A percentile compares a stretch with the other conserved stretches of the same genome.
These are phyloP conservation scores for Wickerhamomyces sp. DNA, from an alignment of 1,139 yeast genomes.

Conservation along the genomic window DNA sequence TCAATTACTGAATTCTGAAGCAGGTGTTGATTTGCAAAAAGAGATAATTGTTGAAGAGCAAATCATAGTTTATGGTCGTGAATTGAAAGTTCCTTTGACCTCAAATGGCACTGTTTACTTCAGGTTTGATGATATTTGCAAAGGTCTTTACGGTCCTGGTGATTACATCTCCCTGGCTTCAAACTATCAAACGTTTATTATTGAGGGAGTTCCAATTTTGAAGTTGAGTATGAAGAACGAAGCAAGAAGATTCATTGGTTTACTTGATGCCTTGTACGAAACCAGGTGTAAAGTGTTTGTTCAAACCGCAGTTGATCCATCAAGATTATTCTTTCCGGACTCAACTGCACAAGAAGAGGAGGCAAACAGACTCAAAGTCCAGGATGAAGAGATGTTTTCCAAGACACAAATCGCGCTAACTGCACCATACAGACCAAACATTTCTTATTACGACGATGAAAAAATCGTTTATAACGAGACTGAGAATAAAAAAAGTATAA, in stretches of 20 bases:
- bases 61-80: slow-evolving; percentile 53
- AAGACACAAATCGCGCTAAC: slow-evolving; percentile 54
- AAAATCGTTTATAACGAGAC: slow-evolving; percentile 35
- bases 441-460: slow-evolving; percentile 52
- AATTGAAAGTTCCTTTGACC: slow-evolving; percentile 41
- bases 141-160: slow-evolving; percentile 55
- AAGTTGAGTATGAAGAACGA: slow-evolving; percentile 58
- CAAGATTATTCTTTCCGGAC: slow-evolving; percentile 54
- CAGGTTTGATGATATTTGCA: slow-evolving; percentile 53
- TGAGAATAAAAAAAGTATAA: slow-evolving; percentile 1
- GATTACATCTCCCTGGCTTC: slow-evolving; percentile 69
- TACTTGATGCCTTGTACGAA: slow-evolving; percentile 66
- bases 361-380: slow-evolving; percentile 36
- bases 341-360: slow-evolving; percentile 15
- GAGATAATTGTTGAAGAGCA: slow-evolving; percentile 27
- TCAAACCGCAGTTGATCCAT: slow-evolving; percentile 44
- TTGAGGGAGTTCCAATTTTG: slow-evolving; percentile 60
- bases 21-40: slow-evolving; percentile 13
- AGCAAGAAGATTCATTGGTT: slow-evolving; percentile 61
- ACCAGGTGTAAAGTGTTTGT: slow-evolving; percentile 55
- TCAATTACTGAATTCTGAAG: slow-evolving; percentile 5
- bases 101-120: slow-evolving; percentile 42
- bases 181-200: slow-evolving; percentile 46
- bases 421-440: slow-evolving; percentile 68
- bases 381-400: slow-evolving; percentile 67